Evolutionary conservation across 2,329 filamentous ascomycete genomes (phyloP).

Genomic region (Fusarium sp.): DNA sequence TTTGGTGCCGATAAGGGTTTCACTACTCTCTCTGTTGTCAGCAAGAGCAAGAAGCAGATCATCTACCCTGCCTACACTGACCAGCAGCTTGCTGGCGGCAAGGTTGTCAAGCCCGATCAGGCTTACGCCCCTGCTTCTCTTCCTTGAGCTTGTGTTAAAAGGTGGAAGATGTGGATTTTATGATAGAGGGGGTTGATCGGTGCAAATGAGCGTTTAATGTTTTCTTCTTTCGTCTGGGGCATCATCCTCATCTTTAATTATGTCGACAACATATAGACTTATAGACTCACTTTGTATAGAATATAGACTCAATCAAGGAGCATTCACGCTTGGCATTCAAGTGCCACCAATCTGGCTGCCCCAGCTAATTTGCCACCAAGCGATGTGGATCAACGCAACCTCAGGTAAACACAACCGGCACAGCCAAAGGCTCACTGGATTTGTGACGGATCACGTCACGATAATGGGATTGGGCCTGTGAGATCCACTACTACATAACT

Average conservation of each 20-base stretch:
- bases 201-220: neutral
- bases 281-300: neutral
- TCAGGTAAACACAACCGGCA: neutral
- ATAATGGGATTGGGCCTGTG: neutral
- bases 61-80: slow-evolving; percentile 66
- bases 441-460: neutral
- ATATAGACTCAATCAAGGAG: neutral
- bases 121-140: slow-evolving; percentile 53
- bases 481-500: neutral
- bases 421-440: neutral
- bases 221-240: neutral
- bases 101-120: slow-evolving; percentile 62
- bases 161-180: neutral
- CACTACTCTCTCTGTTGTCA: slow-evolving; percentile 63
- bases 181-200: neutral
- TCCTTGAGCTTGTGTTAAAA: slow-evolving; percentile 4
- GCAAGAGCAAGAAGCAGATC: slow-evolving; percentile 55
- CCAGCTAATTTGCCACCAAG: too few species aligned
- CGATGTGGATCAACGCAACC: too few species aligned
- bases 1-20: slow-evolving; percentile 65
- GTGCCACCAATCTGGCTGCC: too few species aligned
- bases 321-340: neutral
- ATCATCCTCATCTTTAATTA: neutral
- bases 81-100: slow-evolving; percentile 57
- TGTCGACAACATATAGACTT: neutral